phyloP scores from a whole-genome alignment of 1,284 basidiomycete species.

The Apiotrichum domesticum region DNA sequence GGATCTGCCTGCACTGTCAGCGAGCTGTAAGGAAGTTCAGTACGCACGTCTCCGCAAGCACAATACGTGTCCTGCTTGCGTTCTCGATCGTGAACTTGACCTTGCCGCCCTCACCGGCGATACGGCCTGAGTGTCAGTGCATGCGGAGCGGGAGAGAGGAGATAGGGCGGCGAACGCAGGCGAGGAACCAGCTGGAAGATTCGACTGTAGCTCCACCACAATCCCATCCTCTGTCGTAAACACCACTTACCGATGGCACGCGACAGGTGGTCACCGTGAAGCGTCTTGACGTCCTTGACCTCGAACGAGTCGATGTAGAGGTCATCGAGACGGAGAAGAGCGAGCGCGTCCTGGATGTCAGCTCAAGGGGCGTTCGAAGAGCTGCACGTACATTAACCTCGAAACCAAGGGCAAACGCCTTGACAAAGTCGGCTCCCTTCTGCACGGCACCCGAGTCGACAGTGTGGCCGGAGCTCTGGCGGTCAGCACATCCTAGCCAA shows the following conservation, averaged over 20 bases:
- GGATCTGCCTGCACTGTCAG: constrained; percentile 48
- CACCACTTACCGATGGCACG: constrained; percentile 76
- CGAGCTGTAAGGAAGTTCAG: no score
- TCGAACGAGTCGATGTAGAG: constrained; percentile 97
- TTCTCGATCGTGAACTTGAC: constrained; percentile 99
- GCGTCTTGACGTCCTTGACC: constrained; percentile 97
- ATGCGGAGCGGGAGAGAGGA: no score
- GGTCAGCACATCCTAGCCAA: not conserved
- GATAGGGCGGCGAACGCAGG: no score
- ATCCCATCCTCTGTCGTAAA: no score
- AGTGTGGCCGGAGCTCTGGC: constrained; percentile 87
- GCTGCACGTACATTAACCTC: constrained; percentile 68
- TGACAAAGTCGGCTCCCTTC: constrained; percentile 97
- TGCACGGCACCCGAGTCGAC: constrained; percentile 86
- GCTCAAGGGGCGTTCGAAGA: not conserved
- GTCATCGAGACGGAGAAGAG: constrained; percentile 89
- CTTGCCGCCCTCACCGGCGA: constrained; percentile 96
- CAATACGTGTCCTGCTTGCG: constrained; percentile 87
- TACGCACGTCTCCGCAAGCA: constrained; percentile 88
- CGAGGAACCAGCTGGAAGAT: not conserved
- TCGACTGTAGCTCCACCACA: no score
- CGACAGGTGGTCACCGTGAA: constrained; percentile 93
- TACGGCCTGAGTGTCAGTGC: constrained; percentile 59
- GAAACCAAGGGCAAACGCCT: constrained; percentile 90
- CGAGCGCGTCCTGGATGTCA: constrained; percentile 74